Percentiles rank a stretch among this genome's conserved stretches.
phyloP scores from a whole-genome alignment of 2,329 filamentous ascomycete species.

The Truncatella angustata region DNA sequence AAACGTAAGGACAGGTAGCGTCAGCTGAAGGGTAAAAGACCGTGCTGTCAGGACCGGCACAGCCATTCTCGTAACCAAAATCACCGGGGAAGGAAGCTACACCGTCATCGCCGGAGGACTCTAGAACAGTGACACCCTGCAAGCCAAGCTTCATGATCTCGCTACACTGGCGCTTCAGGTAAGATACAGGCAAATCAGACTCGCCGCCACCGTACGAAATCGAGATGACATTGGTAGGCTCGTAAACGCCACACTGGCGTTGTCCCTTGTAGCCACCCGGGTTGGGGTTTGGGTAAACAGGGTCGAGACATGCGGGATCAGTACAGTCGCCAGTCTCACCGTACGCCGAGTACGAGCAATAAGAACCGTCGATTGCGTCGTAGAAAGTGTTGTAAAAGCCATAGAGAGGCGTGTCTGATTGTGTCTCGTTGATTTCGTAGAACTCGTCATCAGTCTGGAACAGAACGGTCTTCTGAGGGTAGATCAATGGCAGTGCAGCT shows the following conservation, averaged over 20 bases:
- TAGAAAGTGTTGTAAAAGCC: constrained; percentile 11
- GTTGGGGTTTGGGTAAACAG: constrained; percentile 42
- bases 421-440: constrained; percentile 23
- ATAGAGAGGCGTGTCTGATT: not conserved
- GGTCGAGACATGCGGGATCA: constrained; percentile 17
- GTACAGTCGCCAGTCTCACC: constrained; percentile 22
- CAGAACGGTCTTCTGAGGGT: constrained; percentile 32
- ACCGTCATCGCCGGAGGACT: constrained; percentile 37
- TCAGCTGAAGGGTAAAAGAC: constrained; percentile 44
- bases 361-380: constrained; percentile 20
- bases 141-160: constrained; percentile 50
- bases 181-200: constrained; percentile 45
- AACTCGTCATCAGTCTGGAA: constrained; percentile 39
- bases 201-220: constrained; percentile 54
- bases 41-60: constrained; percentile 29
- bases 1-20: constrained; percentile 46
- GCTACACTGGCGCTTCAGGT: constrained; percentile 46
- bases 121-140: constrained; percentile 42
- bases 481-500: constrained; percentile 38
- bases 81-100: constrained; percentile 25
- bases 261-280: constrained; percentile 43
- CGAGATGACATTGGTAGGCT: constrained; percentile 54
- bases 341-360: constrained; percentile 21
- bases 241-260: constrained; percentile 33
- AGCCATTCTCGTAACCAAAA: constrained; percentile 20